Evolutionary conservation across 768 basidiomycete genomes (phyloP).

Genomic region (Rhodotorula kratochvilovae): DNA sequence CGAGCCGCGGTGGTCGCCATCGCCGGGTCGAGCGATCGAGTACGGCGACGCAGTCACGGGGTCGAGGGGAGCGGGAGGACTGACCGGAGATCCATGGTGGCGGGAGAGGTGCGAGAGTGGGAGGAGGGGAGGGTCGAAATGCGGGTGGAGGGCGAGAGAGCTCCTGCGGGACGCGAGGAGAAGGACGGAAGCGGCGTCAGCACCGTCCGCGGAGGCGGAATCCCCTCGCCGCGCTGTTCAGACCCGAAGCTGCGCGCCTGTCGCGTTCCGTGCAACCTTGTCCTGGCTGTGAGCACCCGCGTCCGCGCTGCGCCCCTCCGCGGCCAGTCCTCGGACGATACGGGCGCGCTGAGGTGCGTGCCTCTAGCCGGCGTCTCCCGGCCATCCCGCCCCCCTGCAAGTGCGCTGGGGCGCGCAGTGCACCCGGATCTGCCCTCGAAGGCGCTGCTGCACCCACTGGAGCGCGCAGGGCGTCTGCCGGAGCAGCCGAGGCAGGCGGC

Average conservation of each 20-base stretch:
- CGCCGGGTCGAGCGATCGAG: neutral
- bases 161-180: neutral
- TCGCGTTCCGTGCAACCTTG: no score
- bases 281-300: no score
- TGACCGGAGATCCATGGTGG: constrained; percentile 35
- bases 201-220: no score
- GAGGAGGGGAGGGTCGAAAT: neutral
- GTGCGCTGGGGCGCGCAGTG: no score
- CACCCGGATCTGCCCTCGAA: neutral
- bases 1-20: neutral
- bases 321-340: no score
- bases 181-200: no score
- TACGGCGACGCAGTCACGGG: neutral
- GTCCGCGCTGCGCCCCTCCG: no score
- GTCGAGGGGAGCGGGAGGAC: neutral
- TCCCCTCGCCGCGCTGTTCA: no score
- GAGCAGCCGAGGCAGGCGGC: no score
- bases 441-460: no score
- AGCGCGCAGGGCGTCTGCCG: neutral
- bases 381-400: neutral
- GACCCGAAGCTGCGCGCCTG: no score
- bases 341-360: neutral
- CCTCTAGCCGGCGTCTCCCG: no score
- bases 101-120: neutral
- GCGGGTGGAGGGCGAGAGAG: neutral